phyloP scores from a whole-genome alignment of 345 rosid species.

The Litchi chinensis region DNA sequence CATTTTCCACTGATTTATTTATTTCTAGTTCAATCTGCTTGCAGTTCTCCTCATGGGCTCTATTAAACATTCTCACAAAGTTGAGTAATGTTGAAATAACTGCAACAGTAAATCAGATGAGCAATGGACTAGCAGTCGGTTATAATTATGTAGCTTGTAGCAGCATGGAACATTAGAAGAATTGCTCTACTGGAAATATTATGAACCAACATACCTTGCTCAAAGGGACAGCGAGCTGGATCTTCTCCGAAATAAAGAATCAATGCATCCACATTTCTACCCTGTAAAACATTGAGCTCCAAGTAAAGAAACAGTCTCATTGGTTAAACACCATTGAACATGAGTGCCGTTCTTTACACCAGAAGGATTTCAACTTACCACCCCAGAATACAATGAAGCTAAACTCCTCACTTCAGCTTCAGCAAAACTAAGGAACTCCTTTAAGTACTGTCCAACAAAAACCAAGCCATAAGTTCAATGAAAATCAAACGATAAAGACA shows the following conservation, averaged over 20 bases:
- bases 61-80: slow-evolving; percentile 79
- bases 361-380: slow-evolving; percentile 51
- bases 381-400: slow-evolving; percentile 80
- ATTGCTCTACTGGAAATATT: background rate
- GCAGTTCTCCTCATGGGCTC: slow-evolving; percentile 76
- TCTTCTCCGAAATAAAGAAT: slow-evolving; percentile 96
- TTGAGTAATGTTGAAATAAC: slow-evolving; percentile 73
- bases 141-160: background rate
- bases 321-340: slow-evolving; percentile 1
- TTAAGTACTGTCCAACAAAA: slow-evolving; percentile 49
- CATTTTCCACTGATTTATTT: slow-evolving; percentile 58
- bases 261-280: slow-evolving; percentile 82
- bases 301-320: slow-evolving; percentile 4
- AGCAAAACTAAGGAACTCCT: slow-evolving; percentile 76
- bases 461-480: background rate
- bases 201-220: slow-evolving; percentile 63
- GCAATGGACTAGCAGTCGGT: background rate
- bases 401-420: slow-evolving; percentile 84
- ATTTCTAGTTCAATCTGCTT: slow-evolving; percentile 72
- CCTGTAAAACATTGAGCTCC: slow-evolving; percentile 44
- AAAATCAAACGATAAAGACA: background rate
- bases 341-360: background rate
- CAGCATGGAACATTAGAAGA: background rate
- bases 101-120: slow-evolving; percentile 34
- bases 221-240: slow-evolving; percentile 89